These are phyloP conservation scores for Chlorella variabilis DNA, from an alignment of 163 green algal genomes.

Conservation along the genomic window DNA sequence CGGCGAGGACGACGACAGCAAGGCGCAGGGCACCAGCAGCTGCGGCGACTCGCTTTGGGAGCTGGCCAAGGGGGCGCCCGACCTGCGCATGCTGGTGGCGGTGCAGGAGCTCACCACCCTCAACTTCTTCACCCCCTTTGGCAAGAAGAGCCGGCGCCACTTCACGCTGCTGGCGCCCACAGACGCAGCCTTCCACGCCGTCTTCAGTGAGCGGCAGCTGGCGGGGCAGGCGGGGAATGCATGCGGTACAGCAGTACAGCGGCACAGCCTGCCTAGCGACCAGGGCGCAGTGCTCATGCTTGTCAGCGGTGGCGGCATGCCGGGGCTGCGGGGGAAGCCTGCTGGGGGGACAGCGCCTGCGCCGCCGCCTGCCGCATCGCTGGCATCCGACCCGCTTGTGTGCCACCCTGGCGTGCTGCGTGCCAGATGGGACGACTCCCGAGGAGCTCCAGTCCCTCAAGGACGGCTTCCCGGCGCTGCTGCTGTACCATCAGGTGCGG, in stretches of 20 bases:
- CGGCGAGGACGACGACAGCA: neutral
- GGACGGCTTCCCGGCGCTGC: neutral
- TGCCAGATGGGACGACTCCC: neutral
- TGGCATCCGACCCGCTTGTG: too few species aligned
- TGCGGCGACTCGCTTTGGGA: neutral
- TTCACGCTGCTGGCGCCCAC: slow-evolving; percentile 34
- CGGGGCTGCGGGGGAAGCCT: too few species aligned
- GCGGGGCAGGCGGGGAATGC: neutral
- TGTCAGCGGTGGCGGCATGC: too few species aligned
- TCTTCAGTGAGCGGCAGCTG: slow-evolving; percentile 1
- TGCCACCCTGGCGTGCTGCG: too few species aligned
- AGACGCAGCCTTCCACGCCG: neutral
- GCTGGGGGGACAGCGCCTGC: too few species aligned
- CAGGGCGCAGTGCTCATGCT: too few species aligned
- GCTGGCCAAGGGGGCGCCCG: neutral
- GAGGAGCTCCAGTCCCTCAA: neutral
- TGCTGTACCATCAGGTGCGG: slow-evolving; percentile 25
- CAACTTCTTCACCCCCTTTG: slow-evolving; percentile 27
- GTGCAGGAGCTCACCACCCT: slow-evolving; percentile 15
- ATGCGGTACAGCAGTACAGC: neutral
- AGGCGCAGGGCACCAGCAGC: neutral
- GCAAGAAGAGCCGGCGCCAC: neutral
- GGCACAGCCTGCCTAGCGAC: too few species aligned
- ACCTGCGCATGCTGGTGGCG: neutral
- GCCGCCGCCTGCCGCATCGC: too few species aligned